Percentiles rank a stretch among this genome's conserved stretches.
These are phyloP conservation scores for Hypoxylon sp. DNA, from an alignment of 2,329 filamentous ascomycete genomes.

Conservation along the genomic window DNA sequence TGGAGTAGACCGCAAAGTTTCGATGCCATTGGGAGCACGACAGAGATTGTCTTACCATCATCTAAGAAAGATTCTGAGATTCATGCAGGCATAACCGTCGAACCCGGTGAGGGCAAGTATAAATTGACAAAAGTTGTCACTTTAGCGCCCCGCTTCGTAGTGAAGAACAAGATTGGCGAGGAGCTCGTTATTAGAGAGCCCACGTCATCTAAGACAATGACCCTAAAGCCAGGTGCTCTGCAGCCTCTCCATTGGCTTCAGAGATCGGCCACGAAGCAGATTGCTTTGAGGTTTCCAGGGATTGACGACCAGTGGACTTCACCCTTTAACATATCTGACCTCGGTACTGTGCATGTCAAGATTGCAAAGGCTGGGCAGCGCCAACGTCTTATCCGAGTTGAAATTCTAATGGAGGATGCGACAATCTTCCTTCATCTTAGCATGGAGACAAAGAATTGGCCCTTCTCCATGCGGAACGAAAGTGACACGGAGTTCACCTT, in stretches of 20 bases:
- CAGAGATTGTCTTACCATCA: conserved; percentile 87
- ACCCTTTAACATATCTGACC: conserved; percentile 95
- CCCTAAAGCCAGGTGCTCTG: conserved; percentile 81
- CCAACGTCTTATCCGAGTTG: conserved; percentile 88
- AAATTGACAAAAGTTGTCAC: conserved; percentile 97
- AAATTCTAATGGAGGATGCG: conserved; percentile 91
- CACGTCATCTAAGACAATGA: conserved; percentile 88
- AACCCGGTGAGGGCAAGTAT: conserved; percentile 96
- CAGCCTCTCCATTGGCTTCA: conserved; percentile 92
- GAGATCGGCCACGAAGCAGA: conserved; percentile 84
- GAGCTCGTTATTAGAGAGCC: conserved; percentile 92
- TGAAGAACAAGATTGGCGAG: conserved; percentile 93
- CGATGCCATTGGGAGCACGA: conserved; percentile 94
- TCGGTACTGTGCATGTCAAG: conserved; percentile 94
- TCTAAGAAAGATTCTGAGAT: conserved; percentile 82
- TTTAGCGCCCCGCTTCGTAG: conserved; percentile 89
- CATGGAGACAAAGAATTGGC: conserved; percentile 95
- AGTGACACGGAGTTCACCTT: conserved; percentile 98
- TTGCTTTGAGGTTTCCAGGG: conserved; percentile 93
- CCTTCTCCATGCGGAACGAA: conserved; percentile 98
- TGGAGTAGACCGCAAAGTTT: conserved; percentile 99
- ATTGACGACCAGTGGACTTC: conserved; percentile 98
- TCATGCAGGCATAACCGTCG: conserved; percentile 89
- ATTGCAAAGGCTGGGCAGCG: conserved; percentile 90
- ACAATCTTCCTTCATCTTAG: conserved; percentile 94